These are phyloP conservation scores for Nicotiana obtusifolia DNA, from an alignment of 257 asterid species.

Conservation along the genomic window DNA sequence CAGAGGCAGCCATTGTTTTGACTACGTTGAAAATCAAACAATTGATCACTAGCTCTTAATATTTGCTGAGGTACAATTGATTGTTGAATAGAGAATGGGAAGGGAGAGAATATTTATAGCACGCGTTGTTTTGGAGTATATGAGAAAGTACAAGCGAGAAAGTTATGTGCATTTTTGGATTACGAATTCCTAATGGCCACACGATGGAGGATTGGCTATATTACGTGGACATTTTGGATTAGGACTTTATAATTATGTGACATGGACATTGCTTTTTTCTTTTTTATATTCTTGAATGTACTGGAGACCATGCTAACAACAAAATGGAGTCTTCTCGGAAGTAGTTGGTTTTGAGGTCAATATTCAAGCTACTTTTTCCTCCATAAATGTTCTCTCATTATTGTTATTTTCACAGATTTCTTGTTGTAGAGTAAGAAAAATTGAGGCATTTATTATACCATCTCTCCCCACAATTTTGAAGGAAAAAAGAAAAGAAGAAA, in stretches of 20 bases:
- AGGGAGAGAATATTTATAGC: constrained; percentile 1
- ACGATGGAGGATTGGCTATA: background rate
- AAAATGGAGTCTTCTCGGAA: constrained; percentile 33
- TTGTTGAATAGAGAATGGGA: constrained; percentile 14
- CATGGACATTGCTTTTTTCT: background rate
- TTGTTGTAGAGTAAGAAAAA: background rate
- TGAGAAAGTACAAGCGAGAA: background rate
- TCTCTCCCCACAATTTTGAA: background rate
- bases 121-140: background rate
- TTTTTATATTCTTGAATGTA: background rate
- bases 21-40: background rate
- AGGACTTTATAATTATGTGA: background rate
- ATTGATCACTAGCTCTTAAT: background rate
- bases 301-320: constrained; percentile 8
- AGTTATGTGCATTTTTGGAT: constrained; percentile 16
- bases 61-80: background rate
- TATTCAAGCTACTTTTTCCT: constrained; percentile 15
- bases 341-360: constrained; percentile 17
- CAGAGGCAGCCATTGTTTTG: constrained; percentile 39
- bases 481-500: background rate
- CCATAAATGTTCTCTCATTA: background rate
- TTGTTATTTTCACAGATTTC: background rate
- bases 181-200: constrained; percentile 10
- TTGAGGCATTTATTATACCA: background rate
- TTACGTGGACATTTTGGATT: constrained; percentile 10